These are phyloP conservation scores for Eutrema japonicum DNA, from an alignment of 345 rosid species.

Conservation along the genomic window DNA sequence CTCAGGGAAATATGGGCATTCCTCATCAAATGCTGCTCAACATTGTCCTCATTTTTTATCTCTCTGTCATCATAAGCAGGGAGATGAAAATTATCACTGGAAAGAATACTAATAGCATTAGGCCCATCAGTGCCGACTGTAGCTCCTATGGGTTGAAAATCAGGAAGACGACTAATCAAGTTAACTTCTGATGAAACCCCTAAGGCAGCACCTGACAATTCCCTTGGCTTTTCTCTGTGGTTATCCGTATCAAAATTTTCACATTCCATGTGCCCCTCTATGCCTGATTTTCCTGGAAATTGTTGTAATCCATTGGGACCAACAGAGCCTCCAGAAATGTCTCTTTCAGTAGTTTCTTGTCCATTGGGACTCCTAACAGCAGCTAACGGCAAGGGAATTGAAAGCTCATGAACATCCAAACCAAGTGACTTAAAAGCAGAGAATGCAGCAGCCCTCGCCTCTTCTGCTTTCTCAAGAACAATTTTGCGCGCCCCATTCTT, in stretches of 20 bases:
- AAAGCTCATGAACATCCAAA: constrained; percentile 64
- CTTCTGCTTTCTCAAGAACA: constrained; percentile 98
- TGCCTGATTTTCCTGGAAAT: constrained; percentile 39
- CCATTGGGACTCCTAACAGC: constrained; percentile 45
- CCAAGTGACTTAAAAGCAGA: constrained; percentile 92
- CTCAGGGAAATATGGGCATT: constrained; percentile 36
- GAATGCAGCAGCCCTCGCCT: constrained; percentile 91
- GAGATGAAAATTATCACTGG: constrained; percentile 29
- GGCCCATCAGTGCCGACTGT: constrained; percentile 35
- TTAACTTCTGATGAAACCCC: constrained; percentile 49
- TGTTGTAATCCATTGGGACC: constrained; percentile 44
- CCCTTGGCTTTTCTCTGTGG: constrained; percentile 46
- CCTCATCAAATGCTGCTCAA: constrained; percentile 35
- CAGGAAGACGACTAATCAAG: constrained; percentile 42
- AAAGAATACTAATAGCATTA: constrained; percentile 23
- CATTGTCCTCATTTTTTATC: constrained; percentile 30
- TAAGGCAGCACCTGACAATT: constrained; percentile 44
- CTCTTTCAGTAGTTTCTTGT: constrained; percentile 47
- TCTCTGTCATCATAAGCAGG: constrained; percentile 21
- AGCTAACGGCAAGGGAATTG: constrained; percentile 52
- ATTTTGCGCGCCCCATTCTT: constrained; percentile 93
- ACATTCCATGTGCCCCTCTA: constrained; percentile 45
- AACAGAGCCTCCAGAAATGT: constrained; percentile 39
- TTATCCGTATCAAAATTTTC: constrained; percentile 43
- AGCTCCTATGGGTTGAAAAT: constrained; percentile 40